Evolutionary conservation across 2,329 filamentous ascomycete genomes (phyloP), one percentile per base, ranked within the genome.

Genomic region (Keithomyces neogunnii): DNA sequence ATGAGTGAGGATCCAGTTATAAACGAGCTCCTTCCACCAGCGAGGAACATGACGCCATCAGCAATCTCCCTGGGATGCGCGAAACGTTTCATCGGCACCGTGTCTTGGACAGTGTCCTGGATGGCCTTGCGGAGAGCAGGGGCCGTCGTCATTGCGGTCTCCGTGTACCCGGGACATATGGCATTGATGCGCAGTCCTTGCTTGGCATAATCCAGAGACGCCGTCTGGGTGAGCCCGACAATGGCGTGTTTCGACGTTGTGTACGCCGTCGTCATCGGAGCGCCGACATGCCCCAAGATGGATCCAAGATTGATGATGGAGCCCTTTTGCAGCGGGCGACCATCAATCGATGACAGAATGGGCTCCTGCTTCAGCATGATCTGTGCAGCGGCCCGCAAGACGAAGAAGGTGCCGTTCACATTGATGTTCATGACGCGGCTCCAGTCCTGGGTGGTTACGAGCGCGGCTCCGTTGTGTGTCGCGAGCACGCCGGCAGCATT

Each of bases 171-270:
- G 0, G 79, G 80, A 51, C 80, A 81, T n/a, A 83, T 74, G 3
- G 77, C 78, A 58, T 84, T 84, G 62, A 84, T 77, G 47, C 78
- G 73, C 51, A 83, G 80, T 3, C 72, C 73, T 47, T 69, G 59
- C 3, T 67, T 59, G 1, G 73, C 75, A 63, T 82, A 82, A 1
- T 70, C 68, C 47, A 73, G 71, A 2, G 74, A 79, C 55, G 82
- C 78, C 2, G 71, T 72, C 59, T 70, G 74, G 7, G 76, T 80
- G 45, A 84, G 64, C 0, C 76, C 76, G 47, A 80, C 57, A 4
- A 79, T 71, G 32, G 72, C 77, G 59, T 80, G 77, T 62, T 81
- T 82, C 45, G 73, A 69, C 0, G 75, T 67, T 3, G 70, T 60
- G 58, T 81, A 82, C 19, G 76, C 71, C 2, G 70, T 73, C 30